phyloP scores from a whole-genome alignment of 2,329 filamentous ascomycete genomes.

The Trichoderma gracile region DNA sequence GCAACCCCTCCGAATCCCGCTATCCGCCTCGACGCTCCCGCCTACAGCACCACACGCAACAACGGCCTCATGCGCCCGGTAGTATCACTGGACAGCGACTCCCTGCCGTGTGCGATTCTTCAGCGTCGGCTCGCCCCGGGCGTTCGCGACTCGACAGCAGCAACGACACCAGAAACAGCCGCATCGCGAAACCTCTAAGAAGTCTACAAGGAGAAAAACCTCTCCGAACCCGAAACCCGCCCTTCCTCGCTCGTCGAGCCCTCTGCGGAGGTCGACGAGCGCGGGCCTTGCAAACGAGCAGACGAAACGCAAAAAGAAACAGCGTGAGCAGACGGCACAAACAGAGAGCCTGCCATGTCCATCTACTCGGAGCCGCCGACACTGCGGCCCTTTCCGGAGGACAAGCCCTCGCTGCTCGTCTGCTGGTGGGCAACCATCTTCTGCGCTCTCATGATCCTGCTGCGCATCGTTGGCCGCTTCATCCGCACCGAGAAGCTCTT shows the following conservation, averaged over 20 bases:
- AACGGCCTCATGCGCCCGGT: conserved; percentile 23
- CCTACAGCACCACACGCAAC: conserved; percentile 17
- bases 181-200: background rate
- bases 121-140: background rate
- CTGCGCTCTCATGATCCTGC: conserved; percentile 77
- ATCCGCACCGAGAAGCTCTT: conserved; percentile 85
- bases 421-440: conserved; percentile 95
- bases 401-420: conserved; percentile 91
- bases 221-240: background rate
- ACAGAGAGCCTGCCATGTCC: conserved; percentile 50
- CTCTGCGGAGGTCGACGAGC: conserved; percentile 61
- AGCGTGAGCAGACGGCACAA: conserved; percentile 15
- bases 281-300: conserved; percentile 39
- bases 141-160: background rate
- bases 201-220: no score
- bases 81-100: conserved; percentile 11
- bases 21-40: conserved; percentile 10
- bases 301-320: no score
- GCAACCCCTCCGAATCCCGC: conserved; percentile 25
- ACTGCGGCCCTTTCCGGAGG: conserved; percentile 50
- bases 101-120: conserved; percentile 10
- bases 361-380: conserved; percentile 59
- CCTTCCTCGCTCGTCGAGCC: conserved; percentile 56
- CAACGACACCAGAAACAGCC: background rate
- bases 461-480: conserved; percentile 81